Conservation (phyloP, 768 basidiomycete species). For the Austroboletus eburneus region DNA sequence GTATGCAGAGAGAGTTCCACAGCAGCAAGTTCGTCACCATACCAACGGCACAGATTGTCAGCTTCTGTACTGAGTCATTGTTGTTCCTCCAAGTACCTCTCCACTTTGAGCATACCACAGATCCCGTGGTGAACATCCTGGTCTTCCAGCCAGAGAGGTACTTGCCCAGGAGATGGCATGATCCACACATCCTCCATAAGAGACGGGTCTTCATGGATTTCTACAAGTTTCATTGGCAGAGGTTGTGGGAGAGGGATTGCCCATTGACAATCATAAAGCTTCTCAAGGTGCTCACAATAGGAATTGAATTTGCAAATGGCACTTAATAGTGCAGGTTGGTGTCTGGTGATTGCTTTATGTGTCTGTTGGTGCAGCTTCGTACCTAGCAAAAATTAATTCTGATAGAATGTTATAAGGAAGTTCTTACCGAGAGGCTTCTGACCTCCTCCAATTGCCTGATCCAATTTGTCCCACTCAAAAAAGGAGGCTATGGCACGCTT, state of each 20-base stretch:
- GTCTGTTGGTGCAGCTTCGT: neutral
- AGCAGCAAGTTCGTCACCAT: neutral
- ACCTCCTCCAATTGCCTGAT: slow-evolving; percentile 19
- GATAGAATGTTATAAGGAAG: slow-evolving; percentile 1
- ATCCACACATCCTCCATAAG: neutral
- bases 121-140: neutral
- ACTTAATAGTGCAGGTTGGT: neutral
- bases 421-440: slow-evolving; percentile 27
- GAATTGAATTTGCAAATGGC: neutral
- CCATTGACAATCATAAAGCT: neutral
- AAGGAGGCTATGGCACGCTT: slow-evolving; percentile 23
- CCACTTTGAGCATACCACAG: neutral
- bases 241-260: neutral
- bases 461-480: slow-evolving; percentile 26
- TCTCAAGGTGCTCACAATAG: neutral
- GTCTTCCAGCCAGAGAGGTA: neutral
- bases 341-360: neutral
- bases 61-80: slow-evolving; percentile 11
- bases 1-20: no score
- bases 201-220: neutral
- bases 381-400: slow-evolving; percentile 13
- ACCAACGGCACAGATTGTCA: neutral
- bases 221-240: neutral
- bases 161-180: neutral
- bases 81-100: neutral